Evolutionary conservation across 148 eudicot genomes (phyloP), one percentile per base, ranked within the genome.

Genomic region (Rhododendron ferrugineum): DNA sequence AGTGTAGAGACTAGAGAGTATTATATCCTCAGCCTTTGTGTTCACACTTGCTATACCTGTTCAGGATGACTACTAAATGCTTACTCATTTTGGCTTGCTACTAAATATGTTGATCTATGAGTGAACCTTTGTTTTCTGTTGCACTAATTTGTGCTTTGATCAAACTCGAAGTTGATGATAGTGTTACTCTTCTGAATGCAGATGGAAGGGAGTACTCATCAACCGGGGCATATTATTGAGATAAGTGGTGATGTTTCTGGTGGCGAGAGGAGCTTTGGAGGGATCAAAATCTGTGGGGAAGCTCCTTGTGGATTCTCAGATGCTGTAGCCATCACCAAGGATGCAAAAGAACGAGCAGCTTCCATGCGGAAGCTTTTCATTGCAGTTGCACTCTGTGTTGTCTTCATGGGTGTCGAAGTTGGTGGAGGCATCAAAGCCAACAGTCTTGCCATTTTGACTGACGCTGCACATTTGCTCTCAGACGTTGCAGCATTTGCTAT

Each of bases 401-500:
- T 96, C 28, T 96, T 96, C 86, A 96, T 96, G 98, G 85, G 88
- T 37, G 87, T 95, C 4, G 98, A 95, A 91, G 96, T 95, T 22
- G 88, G 86, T 80, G 98, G 99, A 68, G 99, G 99, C n/a, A 91
- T 95, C 85, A 91, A 93, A 86, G 95, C 99, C 77, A 92, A 94
- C 78, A 96, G 99, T 88, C 96, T 96, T 42, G 94, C 98, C 16
- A 96, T 96, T 72, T 60, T 95, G 78, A 95, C 99, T 0, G 97
- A 96, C 75, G 97, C 96, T 9, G 99, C 99, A 32, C 99, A 96
- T 90, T 84, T 95, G 88, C 89, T 95, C 0, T 95, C 97, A 0
- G 99, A 96, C 86, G 98, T 95, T 66, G 99, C 98, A 28, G 95
- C 99, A 83, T 96, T 96, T 89, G 97, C 99, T 36, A 93, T 96